Conservation (phyloP, 2,329 filamentous ascomycete species). For the Cladosporium sp. region DNA sequence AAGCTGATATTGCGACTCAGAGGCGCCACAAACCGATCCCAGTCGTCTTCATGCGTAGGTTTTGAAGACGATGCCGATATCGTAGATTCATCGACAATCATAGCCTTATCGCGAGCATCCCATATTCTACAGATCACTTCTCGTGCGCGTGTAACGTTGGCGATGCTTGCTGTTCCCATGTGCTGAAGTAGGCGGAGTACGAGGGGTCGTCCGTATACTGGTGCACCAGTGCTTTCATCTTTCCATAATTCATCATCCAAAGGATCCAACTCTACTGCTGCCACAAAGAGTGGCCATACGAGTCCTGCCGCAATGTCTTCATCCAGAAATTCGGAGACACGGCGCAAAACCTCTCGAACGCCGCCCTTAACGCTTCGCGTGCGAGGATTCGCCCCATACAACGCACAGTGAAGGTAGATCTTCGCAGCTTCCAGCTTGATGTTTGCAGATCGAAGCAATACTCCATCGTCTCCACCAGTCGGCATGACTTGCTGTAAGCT, state of each 20-base stretch:
- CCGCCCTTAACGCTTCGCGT: conserved; percentile 27
- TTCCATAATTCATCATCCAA: conserved; percentile 34
- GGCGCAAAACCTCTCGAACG: conserved; percentile 34
- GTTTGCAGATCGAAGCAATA: conserved; percentile 37
- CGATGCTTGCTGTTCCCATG: conserved; percentile 37
- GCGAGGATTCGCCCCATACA: conserved; percentile 41
- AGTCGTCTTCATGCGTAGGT: conserved; percentile 36
- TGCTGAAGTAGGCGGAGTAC: conserved; percentile 39
- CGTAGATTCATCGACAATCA: conserved; percentile 9
- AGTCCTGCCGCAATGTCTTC: conserved; percentile 33
- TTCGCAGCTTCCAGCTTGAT: conserved; percentile 42
- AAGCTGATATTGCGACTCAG: conserved; percentile 41
- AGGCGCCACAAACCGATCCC: conserved; percentile 41
- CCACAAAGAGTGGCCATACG: conserved; percentile 43
- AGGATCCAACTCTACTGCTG: conserved; percentile 39
- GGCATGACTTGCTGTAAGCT: conserved; percentile 33
- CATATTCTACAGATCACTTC: conserved; percentile 47
- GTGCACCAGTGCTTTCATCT: conserved; percentile 17
- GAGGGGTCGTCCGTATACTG: conserved; percentile 34
- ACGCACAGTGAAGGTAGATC: conserved; percentile 44
- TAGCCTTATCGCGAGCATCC: conserved; percentile 39
- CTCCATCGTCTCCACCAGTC: conserved; percentile 27
- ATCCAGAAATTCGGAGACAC: conserved; percentile 33
- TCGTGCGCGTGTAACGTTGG: conserved; percentile 44
- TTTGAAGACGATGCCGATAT: conserved; percentile 9